A percentile compares a stretch with the other conserved stretches of the same genome.
Conservation (phyloP, 345 rosid genomes). For the Eucalyptus tenuipes region DNA sequence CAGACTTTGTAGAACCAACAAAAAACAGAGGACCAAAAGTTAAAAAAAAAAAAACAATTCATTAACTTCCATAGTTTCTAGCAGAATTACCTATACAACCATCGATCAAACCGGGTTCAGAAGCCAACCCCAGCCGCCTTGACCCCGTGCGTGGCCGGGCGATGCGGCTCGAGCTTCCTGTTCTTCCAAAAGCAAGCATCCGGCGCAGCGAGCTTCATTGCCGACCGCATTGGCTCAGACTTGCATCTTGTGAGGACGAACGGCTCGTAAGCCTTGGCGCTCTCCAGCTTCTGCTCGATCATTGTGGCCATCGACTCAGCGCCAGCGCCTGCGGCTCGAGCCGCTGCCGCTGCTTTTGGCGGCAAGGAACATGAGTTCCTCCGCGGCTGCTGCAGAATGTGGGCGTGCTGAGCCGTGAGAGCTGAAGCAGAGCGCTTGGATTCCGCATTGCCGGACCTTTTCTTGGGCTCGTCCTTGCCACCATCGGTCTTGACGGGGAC, state of each 20-base stretch:
- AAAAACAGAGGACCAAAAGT: background rate
- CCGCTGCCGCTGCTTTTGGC: slow-evolving; percentile 18
- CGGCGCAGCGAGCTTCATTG: slow-evolving; percentile 49
- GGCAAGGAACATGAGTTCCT: slow-evolving; percentile 84
- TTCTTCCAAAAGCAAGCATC: slow-evolving; percentile 90
- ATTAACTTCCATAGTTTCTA: background rate
- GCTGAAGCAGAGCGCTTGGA: background rate
- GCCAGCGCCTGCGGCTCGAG: background rate
- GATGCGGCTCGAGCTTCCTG: slow-evolving; percentile 75
- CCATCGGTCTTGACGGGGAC: slow-evolving; percentile 7
- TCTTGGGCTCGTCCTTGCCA: slow-evolving; percentile 23
- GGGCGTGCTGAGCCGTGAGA: slow-evolving; percentile 3
- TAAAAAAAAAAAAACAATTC: background rate
- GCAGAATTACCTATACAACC: slow-evolving; percentile 3
- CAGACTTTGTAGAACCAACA: background rate
- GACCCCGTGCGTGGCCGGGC: slow-evolving; percentile 44
- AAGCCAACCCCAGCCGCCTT: slow-evolving; percentile 73
- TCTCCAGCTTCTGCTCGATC: slow-evolving; percentile 45
- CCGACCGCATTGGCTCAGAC: slow-evolving; percentile 79
- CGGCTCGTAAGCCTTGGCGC: slow-evolving; percentile 49
- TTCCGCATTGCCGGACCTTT: slow-evolving; percentile 12
- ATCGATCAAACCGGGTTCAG: slow-evolving; percentile 6
- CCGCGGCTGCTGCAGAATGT: slow-evolving; percentile 40
- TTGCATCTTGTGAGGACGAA: slow-evolving; percentile 71
- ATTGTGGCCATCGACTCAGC: slow-evolving; percentile 24